Percentiles rank a stretch among this genome's conserved stretches.
These are phyloP conservation scores for Scutellaria baicalensis DNA, from an alignment of 257 asterid species.

Conservation along the genomic window DNA sequence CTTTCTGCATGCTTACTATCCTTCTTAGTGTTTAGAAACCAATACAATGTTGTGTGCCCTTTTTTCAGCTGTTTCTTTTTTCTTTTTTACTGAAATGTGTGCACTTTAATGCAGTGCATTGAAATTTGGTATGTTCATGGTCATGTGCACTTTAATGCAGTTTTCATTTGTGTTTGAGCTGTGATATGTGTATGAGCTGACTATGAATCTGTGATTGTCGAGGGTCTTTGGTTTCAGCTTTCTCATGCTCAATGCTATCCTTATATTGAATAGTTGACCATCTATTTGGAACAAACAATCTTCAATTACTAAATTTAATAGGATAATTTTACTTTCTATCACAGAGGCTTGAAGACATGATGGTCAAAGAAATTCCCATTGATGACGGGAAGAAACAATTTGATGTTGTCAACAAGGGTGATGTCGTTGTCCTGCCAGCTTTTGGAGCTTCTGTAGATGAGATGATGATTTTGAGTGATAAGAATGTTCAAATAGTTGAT, in stretches of 20 bases:
- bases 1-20: not conserved
- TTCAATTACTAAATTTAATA: not conserved
- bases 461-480: constrained; percentile 77
- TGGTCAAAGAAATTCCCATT: constrained; percentile 55
- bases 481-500: constrained; percentile 88
- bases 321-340: not conserved
- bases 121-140: no score
- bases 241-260: not conserved
- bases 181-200: not conserved
- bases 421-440: constrained; percentile 94
- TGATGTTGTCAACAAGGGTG: constrained; percentile 66
- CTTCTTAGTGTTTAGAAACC: not conserved
- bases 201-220: not conserved
- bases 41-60: not conserved
- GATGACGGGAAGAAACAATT: constrained; percentile 57
- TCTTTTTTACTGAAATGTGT: no score
- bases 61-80: not conserved
- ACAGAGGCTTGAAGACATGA: constrained; percentile 81
- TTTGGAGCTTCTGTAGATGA: constrained; percentile 95
- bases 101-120: no score
- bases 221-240: not conserved
- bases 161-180: not conserved
- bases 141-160: not conserved
- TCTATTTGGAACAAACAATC: constrained; percentile 3
- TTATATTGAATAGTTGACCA: not conserved